Evolutionary conservation across 2,329 filamentous ascomycete genomes (phyloP), one percentile per base, ranked within the genome.

Genomic region (Chaetothyriales sp.): DNA sequence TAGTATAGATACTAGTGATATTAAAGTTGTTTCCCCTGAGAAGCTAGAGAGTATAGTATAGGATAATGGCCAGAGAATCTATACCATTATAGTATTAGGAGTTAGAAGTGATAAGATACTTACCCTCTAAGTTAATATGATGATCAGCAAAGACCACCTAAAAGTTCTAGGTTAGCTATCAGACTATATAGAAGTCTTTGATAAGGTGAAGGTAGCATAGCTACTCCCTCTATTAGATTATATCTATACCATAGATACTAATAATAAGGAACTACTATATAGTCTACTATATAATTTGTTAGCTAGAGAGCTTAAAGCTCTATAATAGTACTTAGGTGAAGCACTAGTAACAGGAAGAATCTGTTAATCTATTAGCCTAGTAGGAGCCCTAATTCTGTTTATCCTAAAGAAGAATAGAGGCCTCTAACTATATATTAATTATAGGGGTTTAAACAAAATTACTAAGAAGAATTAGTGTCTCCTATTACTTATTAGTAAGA

Each of bases 361-460:
- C 29, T 46, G 47, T 13, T 22, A 19, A 2, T 63, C 44, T 18
- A 56, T 28, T 18, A 59, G 46, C 37, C 55, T 48, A 25, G 54
- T 52, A 25, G 56, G 56, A 5, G 45, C 50, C 1, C 63, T 58
- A 7, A 58, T 68, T 4, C 53, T 69, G 0, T 67, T 69, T 57
- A 55, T 65, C 19, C 53, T 48, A 22, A 70, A 68, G 55, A 60
- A 60, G 4, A 58, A 62, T 47, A 54, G 62, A 2, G 57, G 52
- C 6, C 50, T 66, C 7, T 52, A 57, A 18, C 49, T 70, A 44
- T 70, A 56, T 57, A 56, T 70, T 6, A 60, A 71, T 52, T 72
- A 70, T 55, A 47, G 59, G 48, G 54, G 37, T 0, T 55, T 70
- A 0, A 71, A 70, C 48, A 52, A 54, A 0, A 53, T 68, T 15